Evolutionary conservation across 345 rosid species (phyloP), one percentile per base, ranked within the genome.

Genomic region (Sisymbrium irio): DNA sequence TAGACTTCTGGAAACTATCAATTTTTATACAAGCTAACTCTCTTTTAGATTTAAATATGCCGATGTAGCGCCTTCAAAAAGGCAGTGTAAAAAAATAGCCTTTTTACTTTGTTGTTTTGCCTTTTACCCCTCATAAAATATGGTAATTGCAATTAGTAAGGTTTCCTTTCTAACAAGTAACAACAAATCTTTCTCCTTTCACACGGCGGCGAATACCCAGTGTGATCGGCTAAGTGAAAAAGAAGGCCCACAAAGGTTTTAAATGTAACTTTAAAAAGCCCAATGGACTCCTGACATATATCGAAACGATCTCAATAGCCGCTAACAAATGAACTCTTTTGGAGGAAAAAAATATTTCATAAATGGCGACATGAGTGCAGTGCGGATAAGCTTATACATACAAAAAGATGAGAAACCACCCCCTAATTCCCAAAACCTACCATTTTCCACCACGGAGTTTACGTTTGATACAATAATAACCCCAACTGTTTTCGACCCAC

Each of bases 331-430:
- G 35, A 37, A 25, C 18, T 17, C 60, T 71, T 19, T 36, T n/a
- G n/a, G n/a, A n/a, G 4, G 14, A 71, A 57, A 64, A 19, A 67
- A 11, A n/a, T 7, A n/a, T 45, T 20, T 67, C 69, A 68, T 68
- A 42, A 68, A 68, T 53, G 50, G 64, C 42, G 69, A 76, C 70
- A 32, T n/a, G 39, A 66, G 55, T 74, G 49, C 45, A 18, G n/a
- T 42, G 46, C 50, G 11, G 67, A 72, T 62, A 62, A 49, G 47
- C 64, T 42, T 54, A 70, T 72, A 67, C 62, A 74, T 74, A 74
- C 61, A 74, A 47, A 57, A 46, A 17, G 17, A 28, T 20, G 1
- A 36, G 15, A 37, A 50, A 63, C 33, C 73, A 62, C 54, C 10
- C 10, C 68, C 54, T 27, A 50, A 51, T 13, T 51, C 53, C 69